A percentile compares a stretch with the other conserved stretches of the same genome.
These are phyloP conservation scores for Meredithiella fracta DNA, from an alignment of 2,329 filamentous ascomycete species.

Conservation along the genomic window DNA sequence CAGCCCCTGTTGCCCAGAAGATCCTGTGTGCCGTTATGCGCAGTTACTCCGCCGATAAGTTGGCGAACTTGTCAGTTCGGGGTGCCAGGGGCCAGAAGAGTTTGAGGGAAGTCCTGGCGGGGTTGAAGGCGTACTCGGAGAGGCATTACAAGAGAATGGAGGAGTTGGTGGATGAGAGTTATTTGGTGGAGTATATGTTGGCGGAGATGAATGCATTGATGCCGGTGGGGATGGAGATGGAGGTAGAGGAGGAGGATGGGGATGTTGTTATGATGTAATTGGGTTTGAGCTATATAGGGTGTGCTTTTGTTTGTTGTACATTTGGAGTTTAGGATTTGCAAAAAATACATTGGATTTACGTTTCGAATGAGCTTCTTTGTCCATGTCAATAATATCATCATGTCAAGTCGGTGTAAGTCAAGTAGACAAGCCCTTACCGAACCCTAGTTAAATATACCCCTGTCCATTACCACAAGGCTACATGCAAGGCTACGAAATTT, in stretches of 20 bases:
- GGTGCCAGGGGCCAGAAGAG: conserved; percentile 44
- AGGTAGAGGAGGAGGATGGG: conserved; percentile 21
- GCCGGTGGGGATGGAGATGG: conserved; percentile 23
- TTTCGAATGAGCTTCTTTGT: neutral
- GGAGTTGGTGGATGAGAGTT: conserved; percentile 85
- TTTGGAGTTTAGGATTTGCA: conserved; percentile 11
- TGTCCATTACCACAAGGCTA: neutral
- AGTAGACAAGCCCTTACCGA: neutral
- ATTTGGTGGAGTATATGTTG: conserved; percentile 82
- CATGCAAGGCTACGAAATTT: conserved; percentile 8
- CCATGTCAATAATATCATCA: neutral
- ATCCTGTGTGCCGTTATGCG: conserved; percentile 66
- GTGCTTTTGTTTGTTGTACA: neutral
- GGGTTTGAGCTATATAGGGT: neutral
- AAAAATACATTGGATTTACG: conserved; percentile 8
- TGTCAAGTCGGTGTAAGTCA: neutral
- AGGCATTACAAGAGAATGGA: conserved; percentile 81
- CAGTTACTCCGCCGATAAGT: conserved; percentile 61
- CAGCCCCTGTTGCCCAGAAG: conserved; percentile 68
- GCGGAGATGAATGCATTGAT: conserved; percentile 73
- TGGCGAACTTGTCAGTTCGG: conserved; percentile 52
- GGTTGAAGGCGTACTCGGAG: conserved; percentile 80
- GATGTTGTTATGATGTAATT: conserved; percentile 27
- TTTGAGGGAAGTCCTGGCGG: conserved; percentile 70
- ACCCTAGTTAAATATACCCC: neutral